Base-by-base conservation (phyloP, 192 early-diverging fungal genomes). In the Mortierella antarctica region DNA sequence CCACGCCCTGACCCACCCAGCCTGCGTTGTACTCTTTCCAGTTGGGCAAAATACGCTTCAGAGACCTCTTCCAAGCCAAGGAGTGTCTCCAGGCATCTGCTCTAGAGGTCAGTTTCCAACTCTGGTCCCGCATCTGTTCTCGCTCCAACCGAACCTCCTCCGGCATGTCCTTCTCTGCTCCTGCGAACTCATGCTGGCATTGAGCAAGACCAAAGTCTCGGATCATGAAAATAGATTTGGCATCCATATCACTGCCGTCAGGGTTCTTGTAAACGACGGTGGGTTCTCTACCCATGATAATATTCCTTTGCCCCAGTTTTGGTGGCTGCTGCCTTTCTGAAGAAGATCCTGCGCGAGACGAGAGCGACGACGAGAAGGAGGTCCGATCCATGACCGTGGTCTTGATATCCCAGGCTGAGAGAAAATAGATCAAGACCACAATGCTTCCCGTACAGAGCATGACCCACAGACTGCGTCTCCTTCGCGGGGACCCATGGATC, bases 1-100 rank as follows among this genome's bases (percentile, higher is more conserved):
- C 77, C 1, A 80, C 65, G 13, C 77, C 77, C 48, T 80, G 77
- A 46, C 77, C 77, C 13, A 80, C 59, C 77, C 77, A 80, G 7
- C 70, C 70, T 1, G 46, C 18, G 14, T 21, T 72, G 49, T 63
- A 72, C 11, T 72, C 65, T 60, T 72, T 80, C 65, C 69, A 80
- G 55, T 72, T 80, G 52, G 77, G 77, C 4, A 80, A 20, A 12
- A 67, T 67, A 18, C 23, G 20, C 60, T 80, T 80, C 9, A 72
- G 59, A 5, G 50, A 15, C 20, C 70, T 51, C 48, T 72, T 80
- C 77, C 77, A 80, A 7, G 57, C 54, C 5, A 80, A 50, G 4
- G 77, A 71, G 42, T 72, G 18, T 5, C 42, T 49, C 57, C 62
- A 80, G 20, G 65, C 59, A 4, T 72, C 57, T 17, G 40, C 41